These are phyloP conservation scores for Lanmaoa pseudosensibilis DNA, from an alignment of 768 basidiomycete species.

Conservation along the genomic window DNA sequence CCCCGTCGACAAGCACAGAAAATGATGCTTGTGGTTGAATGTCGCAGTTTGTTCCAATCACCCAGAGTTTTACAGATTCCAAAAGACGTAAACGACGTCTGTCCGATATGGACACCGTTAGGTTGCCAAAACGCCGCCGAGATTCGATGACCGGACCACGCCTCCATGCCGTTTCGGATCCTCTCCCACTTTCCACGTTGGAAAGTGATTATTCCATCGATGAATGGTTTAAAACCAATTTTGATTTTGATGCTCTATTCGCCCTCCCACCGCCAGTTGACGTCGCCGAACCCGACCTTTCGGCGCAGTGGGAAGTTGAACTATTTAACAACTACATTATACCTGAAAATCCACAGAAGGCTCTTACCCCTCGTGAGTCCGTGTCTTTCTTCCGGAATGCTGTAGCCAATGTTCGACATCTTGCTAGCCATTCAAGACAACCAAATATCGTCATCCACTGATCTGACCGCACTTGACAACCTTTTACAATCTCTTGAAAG, in stretches of 20 bases:
- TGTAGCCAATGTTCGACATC: not conserved
- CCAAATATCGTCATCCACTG: not conserved
- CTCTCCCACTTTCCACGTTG: slow-evolving; percentile 21
- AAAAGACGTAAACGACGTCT: slow-evolving; percentile 34
- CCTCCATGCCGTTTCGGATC: slow-evolving; percentile 31
- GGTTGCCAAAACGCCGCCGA: slow-evolving; percentile 29
- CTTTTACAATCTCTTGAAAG: slow-evolving; percentile 7
- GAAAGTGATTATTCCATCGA: slow-evolving; percentile 28
- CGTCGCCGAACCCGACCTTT: slow-evolving; percentile 24
- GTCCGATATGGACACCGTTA: slow-evolving; percentile 31
- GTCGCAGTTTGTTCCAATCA: not conserved
- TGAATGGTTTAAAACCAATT: slow-evolving; percentile 36
- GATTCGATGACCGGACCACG: slow-evolving; percentile 15
- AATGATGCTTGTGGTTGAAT: not conserved
- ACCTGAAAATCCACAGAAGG: slow-evolving; percentile 1
- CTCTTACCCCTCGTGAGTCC: not conserved
- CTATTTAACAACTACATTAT: slow-evolving; percentile 30
- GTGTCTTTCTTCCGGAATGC: not conserved
- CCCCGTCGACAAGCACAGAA: not conserved
- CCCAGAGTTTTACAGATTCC: not conserved
- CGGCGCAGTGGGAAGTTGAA: slow-evolving; percentile 33
- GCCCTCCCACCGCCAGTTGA: slow-evolving; percentile 24
- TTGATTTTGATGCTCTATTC: slow-evolving; percentile 25
- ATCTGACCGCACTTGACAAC: slow-evolving; percentile 1
- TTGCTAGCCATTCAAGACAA: not conserved